These are phyloP conservation scores for Dunaliella salina DNA, from an alignment of 163 green algal species.

Conservation along the genomic window DNA sequence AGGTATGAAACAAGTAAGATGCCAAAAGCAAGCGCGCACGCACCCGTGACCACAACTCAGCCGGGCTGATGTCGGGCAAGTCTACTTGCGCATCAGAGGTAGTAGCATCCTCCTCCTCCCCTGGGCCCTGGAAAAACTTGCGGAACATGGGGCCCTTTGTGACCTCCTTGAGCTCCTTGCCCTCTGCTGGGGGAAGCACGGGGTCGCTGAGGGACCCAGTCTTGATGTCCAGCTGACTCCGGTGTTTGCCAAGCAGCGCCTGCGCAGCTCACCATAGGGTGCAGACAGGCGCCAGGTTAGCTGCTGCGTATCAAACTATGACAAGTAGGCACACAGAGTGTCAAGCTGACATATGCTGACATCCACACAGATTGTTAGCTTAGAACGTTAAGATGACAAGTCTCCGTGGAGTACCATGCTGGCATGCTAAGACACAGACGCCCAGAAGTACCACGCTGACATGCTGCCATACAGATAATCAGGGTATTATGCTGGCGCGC, in stretches of 20 bases:
- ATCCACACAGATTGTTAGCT: too few species aligned
- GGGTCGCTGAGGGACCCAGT: not conserved
- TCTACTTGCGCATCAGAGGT: not conserved
- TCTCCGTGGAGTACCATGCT: too few species aligned
- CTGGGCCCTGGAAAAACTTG: conserved; percentile 54
- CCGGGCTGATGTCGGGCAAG: not conserved
- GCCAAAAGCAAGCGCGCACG: not conserved
- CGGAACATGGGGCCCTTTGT: conserved; percentile 33
- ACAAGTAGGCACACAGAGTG: too few species aligned
- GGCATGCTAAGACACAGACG: too few species aligned
- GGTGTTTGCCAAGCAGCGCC: not conserved
- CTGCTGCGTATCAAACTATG: too few species aligned
- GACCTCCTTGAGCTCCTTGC: conserved; percentile 3
- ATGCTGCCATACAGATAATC: too few species aligned
- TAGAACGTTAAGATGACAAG: too few species aligned
- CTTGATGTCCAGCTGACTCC: not conserved
- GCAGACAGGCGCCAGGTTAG: too few species aligned
- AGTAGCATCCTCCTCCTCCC: conserved; percentile 32
- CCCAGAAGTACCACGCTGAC: too few species aligned
- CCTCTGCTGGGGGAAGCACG: not conserved
- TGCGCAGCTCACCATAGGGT: not conserved
- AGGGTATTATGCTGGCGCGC: too few species aligned
- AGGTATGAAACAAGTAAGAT: too few species aligned
- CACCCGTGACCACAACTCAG: conserved; percentile 22
- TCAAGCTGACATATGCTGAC: too few species aligned